These are phyloP conservation scores for Boletus rubroflammeus DNA, from an alignment of 768 basidiomycete species.

Conservation along the genomic window DNA sequence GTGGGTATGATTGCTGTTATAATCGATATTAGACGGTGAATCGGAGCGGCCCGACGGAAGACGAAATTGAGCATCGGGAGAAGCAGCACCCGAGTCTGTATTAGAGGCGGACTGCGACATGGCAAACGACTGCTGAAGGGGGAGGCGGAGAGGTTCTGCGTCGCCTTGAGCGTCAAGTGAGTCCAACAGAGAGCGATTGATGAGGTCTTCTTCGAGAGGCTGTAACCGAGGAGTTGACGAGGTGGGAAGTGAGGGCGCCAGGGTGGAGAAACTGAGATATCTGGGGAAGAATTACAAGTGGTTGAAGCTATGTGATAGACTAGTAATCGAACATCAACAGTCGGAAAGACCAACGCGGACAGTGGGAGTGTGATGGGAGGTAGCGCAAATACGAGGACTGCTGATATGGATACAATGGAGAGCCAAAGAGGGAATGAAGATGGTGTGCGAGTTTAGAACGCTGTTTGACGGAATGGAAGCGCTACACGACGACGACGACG, in stretches of 20 bases:
- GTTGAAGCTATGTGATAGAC: slow-evolving; percentile 28
- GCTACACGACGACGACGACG: slow-evolving; percentile 27
- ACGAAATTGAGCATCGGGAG: slow-evolving; percentile 56
- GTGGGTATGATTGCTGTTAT: slow-evolving; percentile 35
- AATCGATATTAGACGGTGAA: slow-evolving; percentile 43
- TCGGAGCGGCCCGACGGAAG: slow-evolving; percentile 47
- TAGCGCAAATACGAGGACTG: slow-evolving; percentile 34
- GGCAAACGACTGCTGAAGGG: slow-evolving; percentile 36
- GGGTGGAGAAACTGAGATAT: slow-evolving; percentile 36
- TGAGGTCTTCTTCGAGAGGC: slow-evolving; percentile 64
- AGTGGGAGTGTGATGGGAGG: slow-evolving; percentile 28
- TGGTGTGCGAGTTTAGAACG: slow-evolving; percentile 26
- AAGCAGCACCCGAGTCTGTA: slow-evolving; percentile 46
- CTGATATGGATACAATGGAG: slow-evolving; percentile 44
- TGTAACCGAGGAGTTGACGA: slow-evolving; percentile 31
- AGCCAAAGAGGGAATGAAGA: slow-evolving; percentile 25
- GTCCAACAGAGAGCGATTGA: slow-evolving; percentile 81
- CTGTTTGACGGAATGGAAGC: slow-evolving; percentile 27
- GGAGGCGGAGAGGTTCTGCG: slow-evolving; percentile 55
- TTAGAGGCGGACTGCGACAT: slow-evolving; percentile 48
- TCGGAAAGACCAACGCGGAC: slow-evolving; percentile 31
- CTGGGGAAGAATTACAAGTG: slow-evolving; percentile 28
- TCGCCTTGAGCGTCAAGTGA: slow-evolving; percentile 82
- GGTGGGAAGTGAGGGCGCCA: slow-evolving; percentile 47
- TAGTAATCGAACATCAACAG: slow-evolving; percentile 43